Evolutionary conservation across 495 filamentous ascomycete species (phyloP).

Genomic region (Endocarpon pusillum): DNA sequence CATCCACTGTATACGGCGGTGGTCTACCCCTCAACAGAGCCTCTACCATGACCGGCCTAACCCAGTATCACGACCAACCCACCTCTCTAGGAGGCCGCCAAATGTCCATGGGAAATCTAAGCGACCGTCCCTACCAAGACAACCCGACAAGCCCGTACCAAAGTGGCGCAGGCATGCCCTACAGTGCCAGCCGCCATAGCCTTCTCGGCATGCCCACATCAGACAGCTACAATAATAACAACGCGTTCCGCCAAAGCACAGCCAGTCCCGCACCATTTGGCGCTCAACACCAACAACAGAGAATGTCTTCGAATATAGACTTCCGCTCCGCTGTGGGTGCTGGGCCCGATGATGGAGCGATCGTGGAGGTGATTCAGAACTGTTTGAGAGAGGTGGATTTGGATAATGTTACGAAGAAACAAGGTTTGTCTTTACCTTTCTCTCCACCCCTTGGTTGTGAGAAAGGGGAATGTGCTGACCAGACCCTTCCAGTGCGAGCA

Average conservation of each 20-base stretch:
- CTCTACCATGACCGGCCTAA: constrained; percentile 38
- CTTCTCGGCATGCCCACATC: constrained; percentile 35
- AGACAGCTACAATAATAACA: constrained; percentile 41
- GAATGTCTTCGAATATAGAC: constrained; percentile 36
- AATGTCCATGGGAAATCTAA: constrained; percentile 46
- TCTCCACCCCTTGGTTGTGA: background rate
- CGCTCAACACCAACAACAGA: too few species aligned
- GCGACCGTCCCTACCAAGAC: constrained; percentile 39
- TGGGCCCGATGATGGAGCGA: constrained; percentile 54
- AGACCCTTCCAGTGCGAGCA: constrained; percentile 40
- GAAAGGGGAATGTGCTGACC: constrained; percentile 13
- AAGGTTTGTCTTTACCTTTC: constrained; percentile 32
- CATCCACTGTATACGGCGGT: constrained; percentile 54
- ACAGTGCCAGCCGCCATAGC: constrained; percentile 28
- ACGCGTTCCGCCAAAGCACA: constrained; percentile 35
- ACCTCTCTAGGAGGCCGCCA: constrained; percentile 31
- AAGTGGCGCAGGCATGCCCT: constrained; percentile 30
- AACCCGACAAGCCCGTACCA: constrained; percentile 21
- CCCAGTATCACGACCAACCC: constrained; percentile 34
- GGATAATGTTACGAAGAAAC: constrained; percentile 95
- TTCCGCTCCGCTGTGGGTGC: constrained; percentile 43
- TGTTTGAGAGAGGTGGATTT: constrained; percentile 84
- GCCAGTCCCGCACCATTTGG: constrained; percentile 37
- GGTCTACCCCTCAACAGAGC: constrained; percentile 33
- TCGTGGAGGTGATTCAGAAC: constrained; percentile 64